Evolutionary conservation across 148 eudicot species (phyloP).

Genomic region (Camellia lanceoleosa): DNA sequence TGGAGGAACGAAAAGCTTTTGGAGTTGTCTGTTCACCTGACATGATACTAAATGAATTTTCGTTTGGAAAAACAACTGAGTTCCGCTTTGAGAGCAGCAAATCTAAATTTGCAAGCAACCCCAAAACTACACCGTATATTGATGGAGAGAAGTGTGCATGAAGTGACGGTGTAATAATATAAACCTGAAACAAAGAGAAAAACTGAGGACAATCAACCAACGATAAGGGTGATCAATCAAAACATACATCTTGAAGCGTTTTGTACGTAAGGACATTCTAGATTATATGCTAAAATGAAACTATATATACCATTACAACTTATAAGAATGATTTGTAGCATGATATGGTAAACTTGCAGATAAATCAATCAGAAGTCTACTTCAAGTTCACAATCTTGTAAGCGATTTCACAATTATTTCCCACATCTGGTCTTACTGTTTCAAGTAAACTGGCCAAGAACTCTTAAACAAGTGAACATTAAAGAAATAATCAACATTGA

Average conservation of each 20-base stretch:
- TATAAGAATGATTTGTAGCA: not conserved
- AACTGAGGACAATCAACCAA: not conserved
- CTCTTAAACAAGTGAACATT: not conserved
- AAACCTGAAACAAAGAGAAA: conserved; percentile 51
- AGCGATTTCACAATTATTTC: not conserved
- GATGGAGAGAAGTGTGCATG: conserved; percentile 55
- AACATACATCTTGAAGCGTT: not conserved
- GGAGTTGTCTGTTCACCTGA: conserved; percentile 31
- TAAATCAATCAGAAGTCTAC: not conserved
- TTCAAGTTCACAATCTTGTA: not conserved
- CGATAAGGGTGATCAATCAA: not conserved
- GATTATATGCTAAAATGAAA: not conserved
- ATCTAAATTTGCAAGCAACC: conserved; percentile 33
- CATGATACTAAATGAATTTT: conserved; percentile 16
- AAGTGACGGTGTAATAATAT: conserved; percentile 42
- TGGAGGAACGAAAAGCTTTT: conserved; percentile 29
- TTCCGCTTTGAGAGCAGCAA: conserved; percentile 28
- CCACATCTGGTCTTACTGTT: not conserved
- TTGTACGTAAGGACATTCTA: conserved; percentile 7
- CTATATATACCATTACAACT: too few species aligned
- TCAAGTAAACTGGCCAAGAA: not conserved
- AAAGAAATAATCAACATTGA: not conserved
- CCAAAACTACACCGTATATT: conserved; percentile 46
- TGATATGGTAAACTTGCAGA: not conserved
- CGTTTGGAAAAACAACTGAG: conserved; percentile 14